Evolutionary conservation across 225 moss, liverwort and hornwort genomes (phyloP), one percentile per base, ranked within the genome.

Genomic region (Bryum argenteum): DNA sequence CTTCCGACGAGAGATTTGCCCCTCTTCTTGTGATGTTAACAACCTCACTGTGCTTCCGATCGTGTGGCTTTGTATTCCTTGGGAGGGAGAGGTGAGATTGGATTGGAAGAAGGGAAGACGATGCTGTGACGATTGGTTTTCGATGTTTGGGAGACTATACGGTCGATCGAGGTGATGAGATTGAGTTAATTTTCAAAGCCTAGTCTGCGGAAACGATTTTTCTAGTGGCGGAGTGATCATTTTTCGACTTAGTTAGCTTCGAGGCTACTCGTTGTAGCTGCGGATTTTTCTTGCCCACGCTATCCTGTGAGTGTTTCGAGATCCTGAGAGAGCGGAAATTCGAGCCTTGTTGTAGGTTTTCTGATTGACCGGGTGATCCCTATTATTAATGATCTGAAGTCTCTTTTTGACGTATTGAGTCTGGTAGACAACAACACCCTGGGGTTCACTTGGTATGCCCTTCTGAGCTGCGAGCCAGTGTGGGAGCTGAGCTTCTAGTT

Each of bases 61-160:
- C 77, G 77, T 77, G 77, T 69, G 69, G 39, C 69, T 64, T 23
- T 53, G 77, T 53, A 14, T 10, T 20, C 21, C 51, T n/a, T 21
- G 11, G 48, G 33, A 24, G 21, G 6, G 51, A 47, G 52, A 22
- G 41, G 52, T 33, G 72, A 43, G 53, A 23, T 8, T 66, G 60
- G 61, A 71, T 54, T 74, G 58, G 69, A 13, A 8, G 48, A 47
- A 33, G 63, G 40, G 66, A 61, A 61, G 66, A 54, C 6, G 24
- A 16, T 16, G 47, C 16, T 50, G n/a, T 19, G 38, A 33, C 2
- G 40, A 42, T 21, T 44, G 41, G 13, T 50, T 66, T 14, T 40
- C 18, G 56, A 62, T 54, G 38, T 48, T 50, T 58, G 38, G 23
- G 63, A 44, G 43, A 16, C 7, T 10, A 16, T 58, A 38, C 54